These are phyloP conservation scores for Lagenidium sp. DNA, from an alignment of 352 stramenopile species.

Conservation along the genomic window DNA sequence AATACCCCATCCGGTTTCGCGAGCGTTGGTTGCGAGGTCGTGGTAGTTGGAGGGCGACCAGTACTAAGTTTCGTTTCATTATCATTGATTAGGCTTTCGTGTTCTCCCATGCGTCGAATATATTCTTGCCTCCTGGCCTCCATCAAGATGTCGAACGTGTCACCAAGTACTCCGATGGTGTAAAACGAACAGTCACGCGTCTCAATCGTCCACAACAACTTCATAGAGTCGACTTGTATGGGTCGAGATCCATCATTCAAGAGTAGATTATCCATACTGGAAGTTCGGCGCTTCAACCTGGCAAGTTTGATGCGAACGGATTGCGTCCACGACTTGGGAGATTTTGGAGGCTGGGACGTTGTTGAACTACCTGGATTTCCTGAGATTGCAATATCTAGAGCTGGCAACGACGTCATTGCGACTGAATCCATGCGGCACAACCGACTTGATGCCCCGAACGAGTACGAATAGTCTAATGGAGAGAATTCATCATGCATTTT, in stretches of 20 bases:
- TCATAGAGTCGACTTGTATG: conserved; percentile 79
- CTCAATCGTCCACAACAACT: conserved; percentile 70
- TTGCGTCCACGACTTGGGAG: conserved; percentile 36
- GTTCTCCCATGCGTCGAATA: too few relatives aligned
- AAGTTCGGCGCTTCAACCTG: conserved; percentile 43
- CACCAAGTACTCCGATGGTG: conserved; percentile 43
- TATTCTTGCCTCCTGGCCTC: too few relatives aligned
- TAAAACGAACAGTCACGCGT: conserved; percentile 66
- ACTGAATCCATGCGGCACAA: conserved; percentile 13
- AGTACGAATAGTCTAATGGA: conserved; percentile 38
- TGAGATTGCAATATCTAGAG: background rate
- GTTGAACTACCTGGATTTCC: background rate
- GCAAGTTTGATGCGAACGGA: conserved; percentile 41
- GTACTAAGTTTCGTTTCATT: background rate
- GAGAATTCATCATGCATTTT: conserved; percentile 43
- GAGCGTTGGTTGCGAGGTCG: background rate
- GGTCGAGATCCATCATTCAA: conserved; percentile 61
- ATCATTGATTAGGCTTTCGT: background rate
- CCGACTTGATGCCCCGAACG: conserved; percentile 13
- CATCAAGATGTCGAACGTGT: conserved; percentile 36
- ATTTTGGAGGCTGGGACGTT: conserved; percentile 18
- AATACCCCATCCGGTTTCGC: background rate
- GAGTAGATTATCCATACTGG: conserved; percentile 65
- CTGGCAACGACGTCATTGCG: background rate
- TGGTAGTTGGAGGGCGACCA: background rate